Conservation (phyloP, 768 basidiomycete species). For the Russula vinacea region DNA sequence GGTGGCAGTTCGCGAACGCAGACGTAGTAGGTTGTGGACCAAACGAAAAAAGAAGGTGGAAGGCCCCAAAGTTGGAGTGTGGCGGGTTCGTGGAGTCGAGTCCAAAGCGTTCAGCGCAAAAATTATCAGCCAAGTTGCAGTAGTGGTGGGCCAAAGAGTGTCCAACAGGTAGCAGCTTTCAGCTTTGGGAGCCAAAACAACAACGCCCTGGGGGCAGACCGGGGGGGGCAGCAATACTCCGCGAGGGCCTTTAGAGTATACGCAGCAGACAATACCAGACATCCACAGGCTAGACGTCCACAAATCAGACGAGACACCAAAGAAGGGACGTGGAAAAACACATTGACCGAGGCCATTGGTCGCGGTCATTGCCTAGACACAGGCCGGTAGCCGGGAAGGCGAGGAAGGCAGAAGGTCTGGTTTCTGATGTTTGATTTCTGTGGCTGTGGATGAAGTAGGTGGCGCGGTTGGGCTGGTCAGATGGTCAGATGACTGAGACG, state of each 20-base stretch:
- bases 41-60: background rate
- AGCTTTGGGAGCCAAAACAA: no score
- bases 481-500: background rate
- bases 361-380: background rate
- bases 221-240: no score
- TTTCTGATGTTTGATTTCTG: background rate
- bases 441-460: background rate
- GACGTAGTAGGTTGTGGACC: background rate
- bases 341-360: background rate
- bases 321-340: background rate
- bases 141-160: no score
- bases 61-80: background rate
- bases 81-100: no score
- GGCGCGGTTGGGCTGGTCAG: background rate
- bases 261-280: no score
- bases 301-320: background rate
- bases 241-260: no score
- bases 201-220: no score
- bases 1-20: background rate
- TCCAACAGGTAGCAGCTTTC: no score
- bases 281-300: no score
- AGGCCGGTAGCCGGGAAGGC: no score
- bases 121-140: no score
- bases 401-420: background rate
- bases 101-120: no score